These are phyloP conservation scores for Leptomonas pyrrhocoris DNA, from an alignment of 208 protist genomes.

Conservation along the genomic window DNA sequence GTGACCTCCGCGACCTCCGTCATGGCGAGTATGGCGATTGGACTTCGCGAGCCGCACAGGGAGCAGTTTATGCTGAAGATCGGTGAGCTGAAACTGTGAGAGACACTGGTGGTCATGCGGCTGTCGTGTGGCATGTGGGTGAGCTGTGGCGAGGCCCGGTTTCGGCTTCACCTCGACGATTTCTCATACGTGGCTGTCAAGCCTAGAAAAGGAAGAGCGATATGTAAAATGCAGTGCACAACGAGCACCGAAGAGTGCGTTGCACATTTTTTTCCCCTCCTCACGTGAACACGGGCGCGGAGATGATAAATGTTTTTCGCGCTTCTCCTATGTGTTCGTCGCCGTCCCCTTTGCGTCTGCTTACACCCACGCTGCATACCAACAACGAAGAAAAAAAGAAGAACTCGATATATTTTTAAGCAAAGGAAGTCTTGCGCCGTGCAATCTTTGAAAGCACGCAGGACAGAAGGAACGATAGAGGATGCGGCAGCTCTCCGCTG, in stretches of 20 bases:
- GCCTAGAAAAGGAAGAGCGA: no score
- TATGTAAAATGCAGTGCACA: no score
- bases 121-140: not conserved
- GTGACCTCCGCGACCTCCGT: conserved; percentile 69
- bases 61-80: conserved; percentile 79
- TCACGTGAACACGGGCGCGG: no score
- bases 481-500: no score
- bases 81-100: conserved; percentile 61
- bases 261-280: no score
- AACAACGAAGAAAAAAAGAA: not conserved
- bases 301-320: not conserved
- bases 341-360: conserved; percentile 12
- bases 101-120: not conserved
- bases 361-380: not conserved
- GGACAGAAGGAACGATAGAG: no score
- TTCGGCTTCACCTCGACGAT: no score
- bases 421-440: no score
- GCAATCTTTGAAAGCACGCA: no score
- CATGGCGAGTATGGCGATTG: conserved; percentile 69
- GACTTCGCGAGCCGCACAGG: conserved; percentile 59
- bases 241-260: no score
- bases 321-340: not conserved
- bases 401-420: not conserved
- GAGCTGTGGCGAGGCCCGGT: not conserved
- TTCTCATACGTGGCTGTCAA: no score